Base-by-base conservation (phyloP, 352 stramenopile species). In the Thraustotheca clavata region DNA sequence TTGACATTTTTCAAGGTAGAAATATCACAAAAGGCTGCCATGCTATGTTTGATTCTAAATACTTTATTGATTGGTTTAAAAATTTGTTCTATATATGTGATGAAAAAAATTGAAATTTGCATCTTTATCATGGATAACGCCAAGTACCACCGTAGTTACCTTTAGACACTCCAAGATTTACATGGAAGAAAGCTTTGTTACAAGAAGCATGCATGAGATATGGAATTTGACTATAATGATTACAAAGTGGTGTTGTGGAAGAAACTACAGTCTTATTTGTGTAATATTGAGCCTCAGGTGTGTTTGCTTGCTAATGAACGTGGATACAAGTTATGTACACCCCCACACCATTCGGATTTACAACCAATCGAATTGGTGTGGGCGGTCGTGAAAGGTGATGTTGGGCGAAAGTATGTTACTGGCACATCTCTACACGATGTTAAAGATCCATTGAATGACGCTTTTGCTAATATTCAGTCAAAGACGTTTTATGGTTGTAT, bases 341-440 rank as follows among this genome's bases (percentile, higher is more conserved):
- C 61, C 18, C 61, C 48, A 24, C 47, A 61, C 3, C 54, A 62
- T 41, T 54, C 61, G 12, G 61, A 68, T 20, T 41, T 68, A 20
- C 61, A 68, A 39, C 61, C 61, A 3, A 61, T 68, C 35, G 61
- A 68, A 32, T 38, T 62, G 6, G 22, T 68, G n/a, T 68, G 61
- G 61, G 61, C 48, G 4, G 31, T 39, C 29, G 49, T 68, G 16
- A 68, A 68, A 26, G 61, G 61, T 5, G 55, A 43, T 9, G 39
- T 68, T 8, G 61, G 47, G 6, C 48, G 61, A 18, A 35, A 43
- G 12, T 61, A 61, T 46, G 35, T 20, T 0, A 31, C 46, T 0
- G 31, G 29, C 18, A 59, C 62, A 3, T 38, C 20, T 26, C 50
- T 69, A 20, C 24, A 26, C 16, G 52, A 69, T 12, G 62, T 69